These are phyloP conservation scores for Cucurbita pepo DNA, from an alignment of 306 rosid species.

Conservation along the genomic window DNA sequence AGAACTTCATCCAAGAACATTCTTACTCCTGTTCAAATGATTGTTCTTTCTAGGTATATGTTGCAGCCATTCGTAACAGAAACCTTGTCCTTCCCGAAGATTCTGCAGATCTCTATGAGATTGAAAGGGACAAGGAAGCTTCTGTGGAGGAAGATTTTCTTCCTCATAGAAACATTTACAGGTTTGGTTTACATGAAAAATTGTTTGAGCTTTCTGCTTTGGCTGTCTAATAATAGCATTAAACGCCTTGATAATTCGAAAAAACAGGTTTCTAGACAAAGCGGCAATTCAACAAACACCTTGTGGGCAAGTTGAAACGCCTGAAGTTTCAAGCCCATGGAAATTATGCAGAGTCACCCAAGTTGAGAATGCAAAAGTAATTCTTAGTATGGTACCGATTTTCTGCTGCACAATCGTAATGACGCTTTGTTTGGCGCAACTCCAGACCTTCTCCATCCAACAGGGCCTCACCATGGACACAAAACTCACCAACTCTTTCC, in stretches of 20 bases:
- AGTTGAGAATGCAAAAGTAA: conserved; percentile 82
- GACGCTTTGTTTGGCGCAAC: conserved; percentile 95
- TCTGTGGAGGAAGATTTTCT: conserved; percentile 38
- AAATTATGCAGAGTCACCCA: conserved; percentile 75
- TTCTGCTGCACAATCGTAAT: conserved; percentile 75
- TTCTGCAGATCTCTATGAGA: conserved; percentile 51
- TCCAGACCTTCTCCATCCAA: conserved; percentile 80
- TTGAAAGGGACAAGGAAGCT: conserved; percentile 48
- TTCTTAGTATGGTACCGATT: conserved; percentile 56
- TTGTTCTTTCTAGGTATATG: conserved; percentile 42
- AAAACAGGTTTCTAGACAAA: conserved; percentile 66
- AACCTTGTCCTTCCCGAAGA: conserved; percentile 61
- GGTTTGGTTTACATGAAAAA: conserved; percentile 16
- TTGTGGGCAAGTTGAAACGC: conserved; percentile 10
- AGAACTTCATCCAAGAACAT: background rate
- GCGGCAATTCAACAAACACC: conserved; percentile 45
- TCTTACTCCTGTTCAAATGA: background rate
- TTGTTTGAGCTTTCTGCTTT: background rate
- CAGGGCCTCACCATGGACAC: conserved; percentile 76
- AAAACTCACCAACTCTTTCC: conserved; percentile 32
- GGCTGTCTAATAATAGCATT: background rate
- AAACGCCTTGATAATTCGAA: background rate
- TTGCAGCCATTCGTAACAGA: conserved; percentile 67
- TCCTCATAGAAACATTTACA: conserved; percentile 49
- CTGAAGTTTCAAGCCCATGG: conserved; percentile 41